A percentile compares a stretch with the other conserved stretches of the same genome.
phyloP scores from a whole-genome alignment of 2,329 filamentous ascomycete species.

The Diaporthe vexans region DNA sequence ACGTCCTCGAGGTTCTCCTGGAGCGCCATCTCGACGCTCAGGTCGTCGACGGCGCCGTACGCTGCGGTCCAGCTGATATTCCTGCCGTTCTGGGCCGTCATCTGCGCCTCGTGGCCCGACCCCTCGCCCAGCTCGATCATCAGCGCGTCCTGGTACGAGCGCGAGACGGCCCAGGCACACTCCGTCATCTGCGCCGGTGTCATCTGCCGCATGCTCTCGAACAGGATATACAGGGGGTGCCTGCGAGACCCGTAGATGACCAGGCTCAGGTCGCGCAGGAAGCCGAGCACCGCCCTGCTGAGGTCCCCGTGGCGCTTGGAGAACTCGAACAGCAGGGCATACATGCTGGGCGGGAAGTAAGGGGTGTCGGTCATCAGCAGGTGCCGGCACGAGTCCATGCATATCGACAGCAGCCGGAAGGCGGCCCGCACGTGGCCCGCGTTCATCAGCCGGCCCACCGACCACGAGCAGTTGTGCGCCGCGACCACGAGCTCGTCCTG shows the following conservation, averaged over 20 bases:
- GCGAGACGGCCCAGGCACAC: conserved; percentile 22
- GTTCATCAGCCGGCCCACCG: conserved; percentile 30
- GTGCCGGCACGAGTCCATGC: conserved; percentile 23
- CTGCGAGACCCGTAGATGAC: background rate
- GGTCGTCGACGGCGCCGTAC: conserved; percentile 6
- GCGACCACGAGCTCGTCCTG: conserved; percentile 15
- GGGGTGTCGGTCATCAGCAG: conserved; percentile 10
- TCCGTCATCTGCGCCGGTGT: conserved; percentile 5
- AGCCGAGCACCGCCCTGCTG: background rate
- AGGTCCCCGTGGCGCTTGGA: conserved; percentile 18
- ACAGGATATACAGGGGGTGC: conserved; percentile 10
- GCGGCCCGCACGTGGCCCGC: conserved; percentile 20
- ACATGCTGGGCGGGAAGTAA: conserved; percentile 21
- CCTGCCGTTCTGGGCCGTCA: background rate
- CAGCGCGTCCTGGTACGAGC: background rate
- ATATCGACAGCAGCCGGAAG: conserved; percentile 15
- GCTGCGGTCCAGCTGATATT: conserved; percentile 19
- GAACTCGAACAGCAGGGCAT: conserved; percentile 31
- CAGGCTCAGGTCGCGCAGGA: conserved; percentile 29
- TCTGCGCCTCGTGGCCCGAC: background rate
- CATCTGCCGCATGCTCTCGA: conserved; percentile 17
- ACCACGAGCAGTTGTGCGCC: conserved; percentile 27
- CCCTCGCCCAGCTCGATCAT: background rate
- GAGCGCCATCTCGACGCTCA: background rate
- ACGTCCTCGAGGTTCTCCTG: background rate